Percentiles rank a stretch among this genome's conserved stretches.
Evolutionary conservation across 2,329 filamentous ascomycete genomes (phyloP).

Genomic region (Fusarium sp.): DNA sequence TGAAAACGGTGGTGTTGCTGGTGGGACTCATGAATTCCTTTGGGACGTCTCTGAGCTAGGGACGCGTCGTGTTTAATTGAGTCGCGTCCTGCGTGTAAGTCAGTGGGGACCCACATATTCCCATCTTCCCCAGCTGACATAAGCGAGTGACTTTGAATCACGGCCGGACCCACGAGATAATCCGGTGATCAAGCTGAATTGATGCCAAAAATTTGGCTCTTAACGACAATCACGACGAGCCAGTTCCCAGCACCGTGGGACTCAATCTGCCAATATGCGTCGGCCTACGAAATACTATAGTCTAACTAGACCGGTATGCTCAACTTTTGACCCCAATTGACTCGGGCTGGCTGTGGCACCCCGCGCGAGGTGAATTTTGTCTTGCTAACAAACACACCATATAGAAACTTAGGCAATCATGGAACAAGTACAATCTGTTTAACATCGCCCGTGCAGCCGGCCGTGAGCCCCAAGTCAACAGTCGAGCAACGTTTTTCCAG

Average conservation of each 20-base stretch:
- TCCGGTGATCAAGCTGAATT: constrained; percentile 37
- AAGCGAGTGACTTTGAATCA: constrained; percentile 23
- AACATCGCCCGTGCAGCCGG: constrained; percentile 68
- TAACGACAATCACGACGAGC: constrained; percentile 38
- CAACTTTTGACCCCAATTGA: neutral
- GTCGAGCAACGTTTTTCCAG: constrained; percentile 83
- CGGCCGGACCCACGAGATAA: constrained; percentile 42
- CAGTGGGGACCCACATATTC: constrained; percentile 22
- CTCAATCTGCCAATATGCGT: constrained; percentile 57
- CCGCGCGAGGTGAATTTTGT: constrained; percentile 9
- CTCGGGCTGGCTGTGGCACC: neutral
- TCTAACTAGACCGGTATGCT: constrained; percentile 70
- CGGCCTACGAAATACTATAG: constrained; percentile 70
- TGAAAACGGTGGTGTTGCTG: constrained; percentile 3
- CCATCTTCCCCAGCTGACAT: constrained; percentile 18
- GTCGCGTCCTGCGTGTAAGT: constrained; percentile 35
- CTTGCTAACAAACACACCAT: constrained; percentile 27
- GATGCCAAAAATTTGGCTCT: constrained; percentile 46
- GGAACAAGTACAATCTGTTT: constrained; percentile 98
- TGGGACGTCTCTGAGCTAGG: constrained; percentile 17
- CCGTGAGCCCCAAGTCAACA: constrained; percentile 43
- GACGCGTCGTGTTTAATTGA: constrained; percentile 46
- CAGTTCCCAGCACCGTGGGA: constrained; percentile 38
- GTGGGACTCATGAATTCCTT: constrained; percentile 24
- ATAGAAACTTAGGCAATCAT: constrained; percentile 93